Evolutionary conservation across 176 grass and related monocot species (phyloP).

Genomic region (Zea luxurians): DNA sequence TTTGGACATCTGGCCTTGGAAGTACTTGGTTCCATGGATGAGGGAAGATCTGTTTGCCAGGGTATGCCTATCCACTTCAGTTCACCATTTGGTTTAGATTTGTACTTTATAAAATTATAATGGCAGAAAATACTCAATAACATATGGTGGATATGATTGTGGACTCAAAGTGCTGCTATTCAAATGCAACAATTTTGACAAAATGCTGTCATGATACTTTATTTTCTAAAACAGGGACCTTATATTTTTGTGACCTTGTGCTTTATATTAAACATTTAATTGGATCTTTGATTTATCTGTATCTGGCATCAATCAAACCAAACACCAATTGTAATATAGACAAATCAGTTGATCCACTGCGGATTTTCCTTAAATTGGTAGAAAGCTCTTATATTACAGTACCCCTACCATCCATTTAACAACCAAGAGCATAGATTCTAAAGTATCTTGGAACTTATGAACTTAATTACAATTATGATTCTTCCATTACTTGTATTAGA

Average conservation of each 20-base stretch:
- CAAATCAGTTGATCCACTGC: background rate
- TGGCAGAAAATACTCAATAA: background rate
- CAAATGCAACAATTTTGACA: background rate
- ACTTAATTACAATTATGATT: background rate
- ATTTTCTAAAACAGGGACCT: background rate
- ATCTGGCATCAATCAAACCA: constrained; percentile 1
- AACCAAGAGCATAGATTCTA: background rate
- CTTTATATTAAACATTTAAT: background rate
- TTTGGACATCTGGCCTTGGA: constrained; percentile 99
- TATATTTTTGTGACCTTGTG: constrained; percentile 12
- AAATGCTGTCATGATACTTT: background rate
- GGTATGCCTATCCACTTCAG: constrained; percentile 48
- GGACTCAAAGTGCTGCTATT: background rate
- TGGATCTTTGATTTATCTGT: constrained; percentile 1
- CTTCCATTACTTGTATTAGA: constrained; percentile 23
- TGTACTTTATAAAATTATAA: background rate
- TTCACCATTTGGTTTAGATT: constrained; percentile 20
- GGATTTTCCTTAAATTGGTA: background rate
- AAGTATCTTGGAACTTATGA: constrained; percentile 21
- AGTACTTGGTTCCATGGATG: constrained; percentile 99
- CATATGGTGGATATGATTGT: constrained; percentile 11
- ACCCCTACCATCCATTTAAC: background rate
- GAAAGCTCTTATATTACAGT: background rate
- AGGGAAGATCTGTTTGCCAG: constrained; percentile 84
- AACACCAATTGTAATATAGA: constrained; percentile 5